Conservation (phyloP, 164 flowering plant genomes). For the Stephania cephalantha region DNA sequence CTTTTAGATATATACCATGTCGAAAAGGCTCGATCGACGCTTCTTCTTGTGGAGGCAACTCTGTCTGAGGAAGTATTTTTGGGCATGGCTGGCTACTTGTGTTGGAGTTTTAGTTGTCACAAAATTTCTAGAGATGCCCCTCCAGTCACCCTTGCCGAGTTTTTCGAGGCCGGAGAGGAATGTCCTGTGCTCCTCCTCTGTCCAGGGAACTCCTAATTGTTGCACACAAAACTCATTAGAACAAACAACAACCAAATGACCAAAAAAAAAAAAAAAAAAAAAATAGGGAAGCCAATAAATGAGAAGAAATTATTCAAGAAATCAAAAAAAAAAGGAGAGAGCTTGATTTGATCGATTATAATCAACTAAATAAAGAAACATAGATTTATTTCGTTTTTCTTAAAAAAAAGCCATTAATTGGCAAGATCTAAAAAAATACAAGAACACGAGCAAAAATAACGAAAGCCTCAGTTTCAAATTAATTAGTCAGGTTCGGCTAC, state of each 20-base stretch:
- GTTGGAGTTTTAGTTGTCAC: slow-evolving; percentile 78
- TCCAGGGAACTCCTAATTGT: slow-evolving; percentile 72
- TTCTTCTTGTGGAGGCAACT: slow-evolving; percentile 51
- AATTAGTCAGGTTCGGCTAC: too few relatives aligned
- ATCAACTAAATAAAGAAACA: background rate
- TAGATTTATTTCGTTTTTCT: too few relatives aligned
- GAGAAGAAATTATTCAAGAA: background rate
- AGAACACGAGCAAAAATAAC: background rate
- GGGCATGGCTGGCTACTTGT: slow-evolving; percentile 96
- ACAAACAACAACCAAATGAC: background rate
- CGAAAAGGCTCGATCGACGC: slow-evolving; percentile 79
- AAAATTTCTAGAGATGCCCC: slow-evolving; percentile 73
- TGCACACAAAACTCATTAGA: slow-evolving; percentile 3
- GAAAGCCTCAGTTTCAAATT: background rate
- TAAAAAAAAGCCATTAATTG: background rate
- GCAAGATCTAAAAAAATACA: background rate
- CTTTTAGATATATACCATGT: slow-evolving; percentile 39
- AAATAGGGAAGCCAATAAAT: background rate
- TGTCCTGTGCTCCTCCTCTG: slow-evolving; percentile 68
- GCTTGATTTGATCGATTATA: background rate
- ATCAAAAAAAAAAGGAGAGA: background rate
- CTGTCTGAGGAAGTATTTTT: slow-evolving; percentile 75
- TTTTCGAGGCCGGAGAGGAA: slow-evolving; percentile 70
- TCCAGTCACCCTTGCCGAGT: slow-evolving; percentile 91
- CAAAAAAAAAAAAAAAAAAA: background rate